These are phyloP conservation scores for Leishmania tarentolae DNA, from an alignment of 208 protist genomes.

Conservation along the genomic window DNA sequence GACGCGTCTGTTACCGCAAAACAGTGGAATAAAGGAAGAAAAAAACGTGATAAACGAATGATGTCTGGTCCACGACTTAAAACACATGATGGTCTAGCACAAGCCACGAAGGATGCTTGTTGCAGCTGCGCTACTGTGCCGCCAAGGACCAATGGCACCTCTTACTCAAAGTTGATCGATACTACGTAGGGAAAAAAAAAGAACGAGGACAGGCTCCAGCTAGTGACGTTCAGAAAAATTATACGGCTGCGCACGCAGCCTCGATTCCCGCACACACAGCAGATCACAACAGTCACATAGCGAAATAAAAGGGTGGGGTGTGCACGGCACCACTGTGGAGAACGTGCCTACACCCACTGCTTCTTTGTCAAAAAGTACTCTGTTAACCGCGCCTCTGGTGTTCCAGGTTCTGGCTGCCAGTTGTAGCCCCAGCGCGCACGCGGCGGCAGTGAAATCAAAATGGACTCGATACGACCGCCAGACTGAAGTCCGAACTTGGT, in stretches of 20 bases:
- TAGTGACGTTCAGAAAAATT: neutral
- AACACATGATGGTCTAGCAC: neutral
- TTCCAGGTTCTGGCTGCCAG: constrained; percentile 31
- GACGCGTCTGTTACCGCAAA: too few species aligned
- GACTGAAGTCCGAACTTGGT: constrained; percentile 91
- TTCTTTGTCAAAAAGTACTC: constrained; percentile 39
- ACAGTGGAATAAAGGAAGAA: constrained; percentile 6
- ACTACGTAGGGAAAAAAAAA: neutral
- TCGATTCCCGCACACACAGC: neutral
- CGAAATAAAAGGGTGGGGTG: neutral
- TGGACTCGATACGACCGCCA: constrained; percentile 80
- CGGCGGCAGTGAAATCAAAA: constrained; percentile 88
- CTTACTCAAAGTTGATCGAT: neutral
- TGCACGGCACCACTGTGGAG: neutral
- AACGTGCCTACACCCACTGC: constrained; percentile 23
- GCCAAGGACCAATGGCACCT: neutral
- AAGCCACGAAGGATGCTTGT: neutral
- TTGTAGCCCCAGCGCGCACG: constrained; percentile 47
- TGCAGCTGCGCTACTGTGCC: neutral
- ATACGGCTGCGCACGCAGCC: neutral
- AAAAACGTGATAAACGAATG: neutral
- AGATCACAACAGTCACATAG: neutral
- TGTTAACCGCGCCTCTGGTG: constrained; percentile 37
- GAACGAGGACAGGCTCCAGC: neutral
- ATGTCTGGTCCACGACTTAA: neutral